phyloP scores from a whole-genome alignment of 140 eudicot genomes.

The Anethum foeniculum region DNA sequence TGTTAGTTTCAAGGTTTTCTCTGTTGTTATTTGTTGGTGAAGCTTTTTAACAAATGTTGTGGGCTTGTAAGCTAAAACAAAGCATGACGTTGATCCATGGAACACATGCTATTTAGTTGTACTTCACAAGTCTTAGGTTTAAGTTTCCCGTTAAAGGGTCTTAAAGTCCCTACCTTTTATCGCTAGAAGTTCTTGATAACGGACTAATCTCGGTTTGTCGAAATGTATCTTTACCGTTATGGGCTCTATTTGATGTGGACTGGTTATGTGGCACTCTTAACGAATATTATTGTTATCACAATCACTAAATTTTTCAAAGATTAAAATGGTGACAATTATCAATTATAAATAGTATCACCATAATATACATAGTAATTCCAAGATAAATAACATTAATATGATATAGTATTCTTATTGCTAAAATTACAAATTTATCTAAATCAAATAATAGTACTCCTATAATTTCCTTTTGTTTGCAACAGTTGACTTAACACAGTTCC shows the following conservation, averaged over 20 bases:
- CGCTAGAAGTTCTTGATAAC: background rate
- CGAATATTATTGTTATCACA: background rate
- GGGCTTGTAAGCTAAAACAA: background rate
- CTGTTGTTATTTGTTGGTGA: background rate
- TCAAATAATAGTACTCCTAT: background rate
- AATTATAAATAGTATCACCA: background rate
- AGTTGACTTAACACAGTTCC: background rate
- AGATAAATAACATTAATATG: background rate
- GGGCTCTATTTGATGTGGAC: background rate
- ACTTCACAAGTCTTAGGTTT: background rate
- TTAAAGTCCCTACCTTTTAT: background rate
- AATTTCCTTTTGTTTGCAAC: background rate
- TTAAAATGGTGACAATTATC: background rate
- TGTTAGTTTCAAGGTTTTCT: slow-evolving; percentile 8
- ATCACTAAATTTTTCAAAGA: background rate
- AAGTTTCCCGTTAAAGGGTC: background rate
- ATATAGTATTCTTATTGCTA: background rate
- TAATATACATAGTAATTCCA: background rate
- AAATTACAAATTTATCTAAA: background rate
- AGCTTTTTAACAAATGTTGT: background rate
- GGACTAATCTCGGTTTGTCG: background rate
- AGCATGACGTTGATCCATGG: background rate
- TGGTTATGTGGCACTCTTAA: background rate
- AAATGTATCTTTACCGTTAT: background rate
- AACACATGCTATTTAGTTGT: background rate